Conservation (phyloP, 352 stramenopile genomes). For the Aphanomyces euteiches region DNA sequence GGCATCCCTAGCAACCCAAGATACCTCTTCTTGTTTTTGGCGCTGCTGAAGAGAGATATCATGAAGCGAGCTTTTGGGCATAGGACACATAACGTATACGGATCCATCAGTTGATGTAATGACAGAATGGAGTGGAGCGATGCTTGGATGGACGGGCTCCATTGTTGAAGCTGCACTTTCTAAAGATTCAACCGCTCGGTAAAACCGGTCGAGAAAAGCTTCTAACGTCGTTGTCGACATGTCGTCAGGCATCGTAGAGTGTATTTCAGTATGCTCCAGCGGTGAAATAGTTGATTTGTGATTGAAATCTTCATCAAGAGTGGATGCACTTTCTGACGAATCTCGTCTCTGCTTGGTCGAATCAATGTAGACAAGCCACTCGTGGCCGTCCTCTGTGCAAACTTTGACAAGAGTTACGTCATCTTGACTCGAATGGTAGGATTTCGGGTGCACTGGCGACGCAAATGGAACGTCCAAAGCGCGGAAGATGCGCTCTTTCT, state of each 20-base stretch:
- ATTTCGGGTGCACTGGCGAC: neutral
- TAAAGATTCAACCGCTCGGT: too few relatives aligned
- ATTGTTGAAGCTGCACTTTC: too few relatives aligned
- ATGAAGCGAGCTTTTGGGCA: neutral
- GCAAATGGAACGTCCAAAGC: conserved; percentile 6
- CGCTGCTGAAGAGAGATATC: neutral
- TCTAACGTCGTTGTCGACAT: too few relatives aligned
- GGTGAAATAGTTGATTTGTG: too few relatives aligned
- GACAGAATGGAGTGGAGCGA: neutral
- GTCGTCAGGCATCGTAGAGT: too few relatives aligned
- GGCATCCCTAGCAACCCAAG: neutral
- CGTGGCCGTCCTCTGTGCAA: neutral
- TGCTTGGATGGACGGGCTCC: too few relatives aligned
- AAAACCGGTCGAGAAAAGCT: too few relatives aligned
- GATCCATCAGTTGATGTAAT: neutral
- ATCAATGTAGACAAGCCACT: conserved; percentile 5
- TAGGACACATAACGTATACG: neutral
- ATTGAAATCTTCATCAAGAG: too few relatives aligned
- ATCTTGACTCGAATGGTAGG: neutral
- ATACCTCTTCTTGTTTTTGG: neutral
- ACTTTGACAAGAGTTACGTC: neutral
- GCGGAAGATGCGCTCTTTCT: neutral
- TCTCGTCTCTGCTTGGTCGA: too few relatives aligned
- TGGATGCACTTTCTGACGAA: too few relatives aligned
- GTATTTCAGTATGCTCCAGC: too few relatives aligned